Base-by-base conservation (phyloP, 805 yeast genomes). In the Candida chilensis region DNA sequence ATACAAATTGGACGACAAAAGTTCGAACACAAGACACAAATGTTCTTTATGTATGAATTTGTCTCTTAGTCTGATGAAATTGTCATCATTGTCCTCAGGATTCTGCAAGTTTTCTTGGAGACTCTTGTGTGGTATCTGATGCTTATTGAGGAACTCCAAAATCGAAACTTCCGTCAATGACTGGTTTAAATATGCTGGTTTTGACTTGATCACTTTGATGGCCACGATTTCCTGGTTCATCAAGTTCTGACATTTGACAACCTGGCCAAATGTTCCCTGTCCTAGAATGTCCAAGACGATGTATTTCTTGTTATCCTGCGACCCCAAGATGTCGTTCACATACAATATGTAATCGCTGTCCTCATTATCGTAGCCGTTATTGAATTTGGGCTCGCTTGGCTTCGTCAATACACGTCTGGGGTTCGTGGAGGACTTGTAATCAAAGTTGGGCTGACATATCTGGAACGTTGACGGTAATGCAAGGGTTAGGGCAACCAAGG, bases 231-330 rank as follows among this genome's bases (percentile, higher is more conserved):
- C 90, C 48, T 86, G 92, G 27, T 87, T 83, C 24, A 69, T 51
- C 47, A 81, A 60, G 42, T 77, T 72, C 50, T 85, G 95, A 56
- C 96, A 90, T 57, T 90, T 92, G 25, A 88, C 94, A 28, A 92
- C 99, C 57, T 92, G 97, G 7, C 98, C 98, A 64, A 92, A 92
- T 1, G 98, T 88, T 3, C 99, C 99, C 37, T 88, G 90, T 1
- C 99, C 99, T 25, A 92, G 57, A 11, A 92, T 67, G 52, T 90
- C 97, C 34, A 92, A 60, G 4, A 92, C 96, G 45, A 92, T 66
- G 50, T 88, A 90, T 48, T 84, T 82, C 32, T 88, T 66, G 35
- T 85, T 88, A 40, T 84, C 92, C 42, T 81, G 85, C 3, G 74
- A 67, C 4, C 98, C 97, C 24, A 92, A 59, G 16, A 92, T 77